Percentiles rank a stretch among this genome's conserved stretches.
Evolutionary conservation across 345 rosid species (phyloP).

Genomic region (Corchorus capsularis): DNA sequence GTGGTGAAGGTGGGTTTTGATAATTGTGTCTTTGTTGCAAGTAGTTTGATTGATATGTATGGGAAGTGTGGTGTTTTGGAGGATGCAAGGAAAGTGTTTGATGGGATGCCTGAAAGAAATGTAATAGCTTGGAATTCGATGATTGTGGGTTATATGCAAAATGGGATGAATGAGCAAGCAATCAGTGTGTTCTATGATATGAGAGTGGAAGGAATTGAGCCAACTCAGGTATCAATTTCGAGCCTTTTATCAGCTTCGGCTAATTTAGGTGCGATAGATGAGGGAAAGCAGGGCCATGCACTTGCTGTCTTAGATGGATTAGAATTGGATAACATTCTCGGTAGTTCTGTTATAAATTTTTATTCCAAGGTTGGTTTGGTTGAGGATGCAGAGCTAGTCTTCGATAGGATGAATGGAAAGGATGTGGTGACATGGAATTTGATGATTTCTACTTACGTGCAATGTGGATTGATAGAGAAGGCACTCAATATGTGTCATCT

Average conservation of each 20-base stretch:
- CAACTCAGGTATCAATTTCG: constrained; percentile 58
- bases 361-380: constrained; percentile 71
- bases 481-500: constrained; percentile 52
- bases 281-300: constrained; percentile 81
- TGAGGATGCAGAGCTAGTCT: constrained; percentile 64
- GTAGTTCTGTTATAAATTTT: constrained; percentile 69
- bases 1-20: constrained; percentile 53
- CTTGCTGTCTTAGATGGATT: constrained; percentile 54
- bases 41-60: constrained; percentile 68
- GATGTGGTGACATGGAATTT: constrained; percentile 87
- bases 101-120: constrained; percentile 52
- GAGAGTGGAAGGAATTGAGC: constrained; percentile 57
- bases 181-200: constrained; percentile 45
- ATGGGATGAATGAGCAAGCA: constrained; percentile 61
- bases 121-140: constrained; percentile 65
- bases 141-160: constrained; percentile 61
- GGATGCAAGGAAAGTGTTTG: constrained; percentile 66
- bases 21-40: constrained; percentile 69
- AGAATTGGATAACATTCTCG: constrained; percentile 60
- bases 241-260: constrained; percentile 75
- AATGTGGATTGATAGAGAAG: constrained; percentile 42
- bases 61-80: constrained; percentile 62
- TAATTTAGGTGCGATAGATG: constrained; percentile 56
- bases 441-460: constrained; percentile 65
- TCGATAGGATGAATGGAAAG: constrained; percentile 47